phyloP scores from a whole-genome alignment of 2,329 filamentous ascomycete genomes.

The Tolypocladium paradoxum region DNA sequence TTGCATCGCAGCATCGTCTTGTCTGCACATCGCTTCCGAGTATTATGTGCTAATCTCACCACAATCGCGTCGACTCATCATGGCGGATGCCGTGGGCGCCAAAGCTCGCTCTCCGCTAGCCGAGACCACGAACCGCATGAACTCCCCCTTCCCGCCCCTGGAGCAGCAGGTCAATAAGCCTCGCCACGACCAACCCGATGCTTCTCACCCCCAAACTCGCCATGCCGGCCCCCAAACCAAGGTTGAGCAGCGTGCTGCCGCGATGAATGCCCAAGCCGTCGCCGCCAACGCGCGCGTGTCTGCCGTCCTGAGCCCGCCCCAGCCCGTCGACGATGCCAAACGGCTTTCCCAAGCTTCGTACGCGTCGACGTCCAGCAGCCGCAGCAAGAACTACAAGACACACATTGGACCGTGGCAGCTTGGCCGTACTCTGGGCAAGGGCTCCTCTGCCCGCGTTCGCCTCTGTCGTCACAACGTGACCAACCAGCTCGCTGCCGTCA shows the following conservation, averaged over 20 bases:
- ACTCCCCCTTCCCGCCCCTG: conserved; percentile 23
- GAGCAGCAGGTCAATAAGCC: conserved; percentile 19
- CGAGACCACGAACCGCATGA: conserved; percentile 37
- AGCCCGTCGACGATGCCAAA: conserved; percentile 21
- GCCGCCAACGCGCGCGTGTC: conserved; percentile 10
- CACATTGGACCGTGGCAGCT: conserved; percentile 92
- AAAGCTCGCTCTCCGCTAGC: conserved; percentile 29
- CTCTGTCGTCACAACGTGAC: conserved; percentile 72
- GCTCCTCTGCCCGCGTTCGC: conserved; percentile 79
- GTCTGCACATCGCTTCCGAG: conserved; percentile 2
- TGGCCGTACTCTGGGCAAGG: conserved; percentile 79
- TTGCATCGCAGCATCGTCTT: background rate
- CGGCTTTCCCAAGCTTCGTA: conserved; percentile 31
- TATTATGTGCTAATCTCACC: conserved; percentile 25
- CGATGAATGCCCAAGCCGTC: background rate
- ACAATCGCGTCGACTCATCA: conserved; percentile 10
- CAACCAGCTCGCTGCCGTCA: conserved; percentile 77
- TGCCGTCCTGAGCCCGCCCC: conserved; percentile 15
- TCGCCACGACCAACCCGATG: conserved; percentile 14
- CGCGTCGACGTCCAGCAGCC: conserved; percentile 27
- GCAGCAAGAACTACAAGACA: conserved; percentile 44
- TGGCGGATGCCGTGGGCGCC: conserved; percentile 20
- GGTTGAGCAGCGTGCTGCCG: background rate
- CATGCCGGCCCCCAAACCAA: conserved; percentile 2
- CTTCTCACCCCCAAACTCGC: conserved; percentile 1